Base-by-base conservation (phyloP, 2,329 filamentous ascomycete species). In the Aspergillus brasiliensis region DNA sequence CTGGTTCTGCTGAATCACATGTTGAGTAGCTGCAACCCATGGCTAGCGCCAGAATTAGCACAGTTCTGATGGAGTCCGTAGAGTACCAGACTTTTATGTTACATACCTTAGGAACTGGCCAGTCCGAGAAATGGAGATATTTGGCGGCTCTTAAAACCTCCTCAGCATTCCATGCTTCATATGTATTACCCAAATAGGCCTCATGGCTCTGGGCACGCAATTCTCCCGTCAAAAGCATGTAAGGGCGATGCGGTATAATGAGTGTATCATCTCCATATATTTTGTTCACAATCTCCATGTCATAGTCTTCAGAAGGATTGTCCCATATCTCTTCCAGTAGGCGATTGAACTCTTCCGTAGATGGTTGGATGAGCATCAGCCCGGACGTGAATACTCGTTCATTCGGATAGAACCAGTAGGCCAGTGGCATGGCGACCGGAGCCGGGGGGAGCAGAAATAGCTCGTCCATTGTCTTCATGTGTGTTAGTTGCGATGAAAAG, bases 61-160 rank as follows among this genome's bases (percentile, higher is more conserved):
- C 1, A 44, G 0, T 13, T 3, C 3, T 3, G 8, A 10, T 8
- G 5, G 19, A 21, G 31, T 34, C 31, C 1, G 2, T 25, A 25
- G 1, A 6, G 25, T 25, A 1, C 25, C 25, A 25, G n/a, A 25
- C 7, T 25, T 25, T 3, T 6, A 1, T 25, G 19, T 3, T 10
- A 51, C 17, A 17, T 52, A 40, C 51, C 51, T 59, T 59, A 7
- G 57, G 49, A 11, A 88, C 67, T 0, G 87, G 87, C 83, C 84
- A 88, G 67, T 90, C 87, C 27, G 83, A 86, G 70, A 89, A 90
- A 69, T 89, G 86, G 2, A 89, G 72, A 19, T 85, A 79, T 61
- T 87, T 88, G 2, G 85, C 82, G 63, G 88, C 84, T 25, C 79
- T 79, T 52, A 82, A 77, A 1, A 81, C 76, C 27, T 65, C 67